phyloP scores from a whole-genome alignment of 805 yeast genomes.

The Yueomyces sinensis region DNA sequence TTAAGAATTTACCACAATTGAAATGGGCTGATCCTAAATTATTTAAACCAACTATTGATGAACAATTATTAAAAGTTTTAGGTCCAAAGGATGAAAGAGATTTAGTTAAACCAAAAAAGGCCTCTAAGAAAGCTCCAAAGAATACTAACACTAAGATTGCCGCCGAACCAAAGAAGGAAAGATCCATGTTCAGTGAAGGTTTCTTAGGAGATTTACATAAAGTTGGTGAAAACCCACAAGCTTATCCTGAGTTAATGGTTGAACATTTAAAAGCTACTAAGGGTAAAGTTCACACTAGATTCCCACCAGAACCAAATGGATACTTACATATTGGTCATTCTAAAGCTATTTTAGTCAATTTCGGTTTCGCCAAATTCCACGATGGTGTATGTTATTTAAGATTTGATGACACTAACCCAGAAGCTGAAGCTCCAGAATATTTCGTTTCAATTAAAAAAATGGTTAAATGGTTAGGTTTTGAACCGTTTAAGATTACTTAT shows the following conservation, averaged over 20 bases:
- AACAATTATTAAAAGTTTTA: conserved; percentile 49
- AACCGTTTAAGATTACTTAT: conserved; percentile 89
- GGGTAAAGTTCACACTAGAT: conserved; percentile 82
- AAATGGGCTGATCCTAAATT: conserved; percentile 87
- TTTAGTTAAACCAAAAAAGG: conserved; percentile 58
- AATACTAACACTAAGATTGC: conserved; percentile 11
- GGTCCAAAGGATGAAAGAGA: conserved; percentile 98
- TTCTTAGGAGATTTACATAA: conserved; percentile 90
- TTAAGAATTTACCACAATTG: conserved; percentile 58
- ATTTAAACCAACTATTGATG: conserved; percentile 82
- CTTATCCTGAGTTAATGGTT: conserved; percentile 68
- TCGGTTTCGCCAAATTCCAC: conserved; percentile 87
- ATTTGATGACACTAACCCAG: conserved; percentile 97
- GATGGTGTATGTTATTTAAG: conserved; percentile 84
- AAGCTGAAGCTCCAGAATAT: conserved; percentile 90
- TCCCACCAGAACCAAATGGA: conserved; percentile 98
- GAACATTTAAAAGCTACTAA: conserved; percentile 67
- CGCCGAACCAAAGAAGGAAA: conserved; percentile 12
- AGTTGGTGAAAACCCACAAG: conserved; percentile 92
- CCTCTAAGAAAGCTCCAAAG: conserved; percentile 25
- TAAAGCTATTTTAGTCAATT: conserved; percentile 94
- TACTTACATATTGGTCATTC: conserved; percentile 97
- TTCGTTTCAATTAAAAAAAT: conserved; percentile 73
- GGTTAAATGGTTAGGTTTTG: conserved; percentile 88
- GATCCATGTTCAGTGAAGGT: conserved; percentile 91